Base-by-base conservation (phyloP, 192 early-diverging fungal species). In the Funneliformis geosporum region DNA sequence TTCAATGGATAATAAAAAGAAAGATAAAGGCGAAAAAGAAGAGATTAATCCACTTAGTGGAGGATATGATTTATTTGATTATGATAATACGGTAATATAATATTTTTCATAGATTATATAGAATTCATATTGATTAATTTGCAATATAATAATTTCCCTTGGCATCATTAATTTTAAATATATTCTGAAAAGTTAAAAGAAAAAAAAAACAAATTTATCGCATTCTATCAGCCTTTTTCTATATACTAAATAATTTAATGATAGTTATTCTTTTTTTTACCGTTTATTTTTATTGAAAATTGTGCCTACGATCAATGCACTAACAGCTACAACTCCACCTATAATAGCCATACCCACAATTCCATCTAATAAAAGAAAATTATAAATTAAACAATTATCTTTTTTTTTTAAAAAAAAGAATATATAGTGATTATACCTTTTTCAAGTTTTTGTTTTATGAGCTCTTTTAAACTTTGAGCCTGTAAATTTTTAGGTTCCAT, bases 401-500 rank as follows among this genome's bases (percentile, higher is more conserved):
- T n/a, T 42, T 6, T 71, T 18, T 14, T 40, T 21, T 23, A 44
- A 71, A 46, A 23, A 71, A 12, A 27, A 27, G 4, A 73, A 18
- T 59, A n/a, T n/a, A 27, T 44, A 72, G 23, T 12, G 33, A 33
- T 21, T 25, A 50, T 80, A 92, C 91, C 91, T 81, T 86, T 85
- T 18, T 90, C 88, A 23, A 97, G 92, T 71, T 92, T 94, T 12
- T 93, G 89, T 61, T 97, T 95, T 82, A 99, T 96, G 23, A 93
- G 85, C 60, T 88, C 76, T 42, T 89, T 86, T 68, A 99, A 85
- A 25, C 85, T 82, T 74, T 87, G 82, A 2, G 93, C 94, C 82
- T 99, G 96, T 11, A 86, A 87, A 82, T 99, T 99, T 43, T 87
- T 83, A 11, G 95, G 93, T 82, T 99, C 97, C 42, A 92, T 80